Base-by-base conservation (phyloP, 2,329 filamentous ascomycete genomes). In the Microdochium trichocladiopsis region DNA sequence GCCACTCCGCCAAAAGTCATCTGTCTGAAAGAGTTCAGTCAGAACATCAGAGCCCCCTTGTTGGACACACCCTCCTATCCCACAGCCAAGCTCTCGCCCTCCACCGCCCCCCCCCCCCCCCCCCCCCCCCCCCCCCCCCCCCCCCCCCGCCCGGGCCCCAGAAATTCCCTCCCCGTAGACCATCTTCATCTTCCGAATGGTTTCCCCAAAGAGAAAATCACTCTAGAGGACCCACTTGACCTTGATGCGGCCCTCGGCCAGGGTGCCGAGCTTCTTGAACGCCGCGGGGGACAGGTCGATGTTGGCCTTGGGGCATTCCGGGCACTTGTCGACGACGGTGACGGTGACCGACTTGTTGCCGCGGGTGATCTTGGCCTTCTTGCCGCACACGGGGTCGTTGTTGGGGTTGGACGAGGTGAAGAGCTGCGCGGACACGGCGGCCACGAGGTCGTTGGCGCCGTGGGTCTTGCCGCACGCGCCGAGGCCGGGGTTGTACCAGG, bases 371-470 rank as follows among this genome's bases (percentile, higher is more conserved):
- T 82, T 69, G 8, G 87, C 72, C 66, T 76, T 83, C 58, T 72
- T 68, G 2, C 81, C 80, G 58, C 84, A 87, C 0, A 87, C 65
- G 1, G 81, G 78, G 58, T 87, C 87, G 12, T 70, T 60, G 61
- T 87, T 88, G 0, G 77, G 76, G 62, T 82, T 72, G 2, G 76
- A 61, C 0, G 80, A 77, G 61, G 86, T 82, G 60, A 79, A 87
- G 1, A 84, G 63, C 12, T 74, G 63, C 58, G 83, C 77, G 1
- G 81, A 83, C 1, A 88, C 72, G 0, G 84, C 77, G 31, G 82
- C 83, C 36, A 87, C 78, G 51, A 73, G 63, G 49, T 87, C 81
- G 2, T 67, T 69, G 2, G 70, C 67, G 0, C 65, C 68, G 33
- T 74, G 80, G 1, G 70, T 74, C 33, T 76, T 71, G 1, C 84